These are phyloP conservation scores for Galeopsis tetrahit DNA, from an alignment of 257 asterid genomes.

Conservation along the genomic window DNA sequence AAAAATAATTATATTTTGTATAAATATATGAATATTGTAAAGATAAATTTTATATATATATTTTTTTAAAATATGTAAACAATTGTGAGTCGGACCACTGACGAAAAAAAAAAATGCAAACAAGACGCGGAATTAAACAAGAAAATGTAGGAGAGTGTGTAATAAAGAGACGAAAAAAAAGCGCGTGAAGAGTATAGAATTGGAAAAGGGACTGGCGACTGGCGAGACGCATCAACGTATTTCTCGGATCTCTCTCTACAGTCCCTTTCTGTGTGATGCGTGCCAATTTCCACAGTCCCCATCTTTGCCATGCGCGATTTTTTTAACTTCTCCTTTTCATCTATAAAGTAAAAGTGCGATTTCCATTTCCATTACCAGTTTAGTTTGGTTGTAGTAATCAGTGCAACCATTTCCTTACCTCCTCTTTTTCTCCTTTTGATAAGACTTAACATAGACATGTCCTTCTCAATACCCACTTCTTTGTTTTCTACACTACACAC, in stretches of 20 bases:
- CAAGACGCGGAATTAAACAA: too few species aligned
- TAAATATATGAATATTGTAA: too few species aligned
- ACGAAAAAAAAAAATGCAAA: too few species aligned
- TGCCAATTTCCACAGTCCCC: slow-evolving; percentile 29
- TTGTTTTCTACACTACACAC: background rate
- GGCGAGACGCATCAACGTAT: slow-evolving; percentile 65
- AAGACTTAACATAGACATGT: slow-evolving; percentile 7
- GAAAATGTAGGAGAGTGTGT: background rate
- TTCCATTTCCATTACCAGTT: background rate
- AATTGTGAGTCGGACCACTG: too few species aligned
- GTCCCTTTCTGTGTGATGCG: slow-evolving; percentile 35
- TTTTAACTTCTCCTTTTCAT: background rate
- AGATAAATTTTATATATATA: too few species aligned
- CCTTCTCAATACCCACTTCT: slow-evolving; percentile 20
- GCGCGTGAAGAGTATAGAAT: background rate
- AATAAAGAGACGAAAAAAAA: background rate
- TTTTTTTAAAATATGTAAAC: too few species aligned
- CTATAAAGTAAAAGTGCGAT: slow-evolving; percentile 18
- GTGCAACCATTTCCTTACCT: slow-evolving; percentile 21
- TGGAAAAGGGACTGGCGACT: slow-evolving; percentile 7
- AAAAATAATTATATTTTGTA: too few species aligned
- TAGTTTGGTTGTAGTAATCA: slow-evolving; percentile 32
- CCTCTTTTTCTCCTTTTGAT: slow-evolving; percentile 12
- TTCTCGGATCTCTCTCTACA: slow-evolving; percentile 71
- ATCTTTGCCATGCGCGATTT: slow-evolving; percentile 32